These are phyloP conservation scores for Leccinum rimulosum DNA, from an alignment of 768 basidiomycete genomes.

Conservation along the genomic window DNA sequence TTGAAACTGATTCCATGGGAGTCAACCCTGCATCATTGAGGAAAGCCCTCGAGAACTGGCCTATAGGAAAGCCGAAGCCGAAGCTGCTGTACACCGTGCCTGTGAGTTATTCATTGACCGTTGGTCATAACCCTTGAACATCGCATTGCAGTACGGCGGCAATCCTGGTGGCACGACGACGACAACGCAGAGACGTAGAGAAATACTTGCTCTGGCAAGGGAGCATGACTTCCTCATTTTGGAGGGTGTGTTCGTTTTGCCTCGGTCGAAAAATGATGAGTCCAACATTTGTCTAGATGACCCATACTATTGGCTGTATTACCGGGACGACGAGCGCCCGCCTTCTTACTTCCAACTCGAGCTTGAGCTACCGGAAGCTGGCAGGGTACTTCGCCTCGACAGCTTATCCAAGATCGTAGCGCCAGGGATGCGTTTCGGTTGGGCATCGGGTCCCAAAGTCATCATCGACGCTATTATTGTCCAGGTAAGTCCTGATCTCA, in stretches of 20 bases:
- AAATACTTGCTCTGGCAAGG: slow-evolving; percentile 61
- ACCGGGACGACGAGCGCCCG: slow-evolving; percentile 49
- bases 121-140: neutral
- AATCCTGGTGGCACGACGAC: slow-evolving; percentile 80
- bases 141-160: slow-evolving; percentile 55
- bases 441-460: too few species aligned
- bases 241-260: slow-evolving; percentile 48
- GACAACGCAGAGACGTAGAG: slow-evolving; percentile 56
- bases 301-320: slow-evolving; percentile 69
- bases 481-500: too few species aligned
- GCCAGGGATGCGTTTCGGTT: too few species aligned
- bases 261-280: neutral
- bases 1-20: slow-evolving; percentile 68
- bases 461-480: too few species aligned
- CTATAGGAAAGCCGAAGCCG: slow-evolving; percentile 59
- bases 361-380: neutral
- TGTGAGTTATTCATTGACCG: slow-evolving; percentile 32
- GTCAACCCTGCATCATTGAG: slow-evolving; percentile 56
- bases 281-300: slow-evolving; percentile 45
- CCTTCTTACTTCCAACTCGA: neutral
- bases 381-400: slow-evolving; percentile 70
- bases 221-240: slow-evolving; percentile 73
- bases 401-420: slow-evolving; percentile 54
- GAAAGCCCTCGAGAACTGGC: slow-evolving; percentile 66
- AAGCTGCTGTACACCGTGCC: slow-evolving; percentile 75